phyloP scores from a whole-genome alignment of 371 early-diverging fungal genomes.

The Circinella umbellata region DNA sequence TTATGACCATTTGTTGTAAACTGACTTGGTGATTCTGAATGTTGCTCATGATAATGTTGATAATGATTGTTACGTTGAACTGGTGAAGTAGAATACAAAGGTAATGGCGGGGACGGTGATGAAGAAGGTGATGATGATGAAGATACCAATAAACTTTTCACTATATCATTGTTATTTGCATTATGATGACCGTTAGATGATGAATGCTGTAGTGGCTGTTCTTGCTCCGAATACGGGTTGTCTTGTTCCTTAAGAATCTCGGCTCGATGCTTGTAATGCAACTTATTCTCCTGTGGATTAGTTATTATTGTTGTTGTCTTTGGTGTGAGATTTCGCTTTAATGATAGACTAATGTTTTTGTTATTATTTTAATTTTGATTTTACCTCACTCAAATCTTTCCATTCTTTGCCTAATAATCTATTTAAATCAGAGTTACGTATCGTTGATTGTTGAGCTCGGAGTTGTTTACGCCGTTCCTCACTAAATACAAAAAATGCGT shows the following conservation, averaged over 20 bases:
- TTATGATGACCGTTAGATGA: not conserved
- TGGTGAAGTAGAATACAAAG: not conserved
- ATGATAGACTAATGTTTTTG: not conserved
- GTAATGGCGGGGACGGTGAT: not conserved
- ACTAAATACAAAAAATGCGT: slow-evolving; percentile 19
- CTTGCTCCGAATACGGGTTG: not conserved
- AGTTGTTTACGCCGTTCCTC: slow-evolving; percentile 7
- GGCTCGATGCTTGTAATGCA: slow-evolving; percentile 9
- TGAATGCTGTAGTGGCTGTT: not conserved
- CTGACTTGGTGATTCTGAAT: not conserved
- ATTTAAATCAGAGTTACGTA: slow-evolving; percentile 20
- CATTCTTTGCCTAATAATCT: slow-evolving; percentile 16
- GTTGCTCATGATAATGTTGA: not conserved
- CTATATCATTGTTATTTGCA: not conserved
- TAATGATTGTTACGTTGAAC: not conserved
- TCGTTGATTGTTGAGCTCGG: slow-evolving; percentile 6
- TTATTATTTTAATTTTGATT: not conserved
- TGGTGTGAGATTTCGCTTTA: not conserved
- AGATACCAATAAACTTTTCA: not conserved
- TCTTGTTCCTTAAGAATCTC: slow-evolving; percentile 9
- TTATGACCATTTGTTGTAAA: not conserved
- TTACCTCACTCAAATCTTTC: slow-evolving; percentile 14
- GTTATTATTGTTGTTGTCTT: not conserved
- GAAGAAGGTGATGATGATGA: not conserved
- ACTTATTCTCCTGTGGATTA: slow-evolving; percentile 1